These are phyloP conservation scores for Glycine soja DNA, from an alignment of 306 rosid species.

Conservation along the genomic window DNA sequence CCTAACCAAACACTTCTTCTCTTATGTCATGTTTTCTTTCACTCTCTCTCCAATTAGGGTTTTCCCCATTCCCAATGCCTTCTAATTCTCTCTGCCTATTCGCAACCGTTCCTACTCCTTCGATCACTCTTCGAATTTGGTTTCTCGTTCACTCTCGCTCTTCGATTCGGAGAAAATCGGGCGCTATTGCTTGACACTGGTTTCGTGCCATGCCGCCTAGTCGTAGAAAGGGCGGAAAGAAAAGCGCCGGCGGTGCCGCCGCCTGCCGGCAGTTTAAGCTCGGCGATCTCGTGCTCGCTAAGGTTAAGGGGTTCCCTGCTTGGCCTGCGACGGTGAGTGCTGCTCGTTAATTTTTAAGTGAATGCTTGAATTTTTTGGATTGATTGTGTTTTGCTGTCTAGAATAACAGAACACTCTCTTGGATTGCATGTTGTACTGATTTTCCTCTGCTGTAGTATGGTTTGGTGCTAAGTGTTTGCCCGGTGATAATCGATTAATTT, in stretches of 20 bases:
- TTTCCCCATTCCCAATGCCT: slow-evolving; percentile 53
- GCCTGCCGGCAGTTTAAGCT: slow-evolving; percentile 86
- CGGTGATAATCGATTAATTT: not conserved
- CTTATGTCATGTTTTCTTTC: slow-evolving; percentile 8
- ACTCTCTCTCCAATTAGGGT: slow-evolving; percentile 41
- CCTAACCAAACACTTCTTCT: not conserved
- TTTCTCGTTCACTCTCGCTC: not conserved
- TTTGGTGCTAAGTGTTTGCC: slow-evolving; percentile 24
- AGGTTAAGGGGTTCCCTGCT: slow-evolving; percentile 95
- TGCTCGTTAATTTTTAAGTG: not conserved
- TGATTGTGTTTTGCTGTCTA: slow-evolving; percentile 8
- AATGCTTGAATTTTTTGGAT: slow-evolving; percentile 7
- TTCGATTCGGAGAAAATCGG: slow-evolving; percentile 45
- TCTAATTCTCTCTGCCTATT: slow-evolving; percentile 48
- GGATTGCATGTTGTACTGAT: slow-evolving; percentile 44
- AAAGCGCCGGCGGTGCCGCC: slow-evolving; percentile 75
- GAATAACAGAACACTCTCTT: slow-evolving; percentile 24
- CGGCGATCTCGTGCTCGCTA: slow-evolving; percentile 98
- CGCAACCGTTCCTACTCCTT: slow-evolving; percentile 49
- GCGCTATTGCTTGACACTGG: not conserved
- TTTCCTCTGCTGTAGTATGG: slow-evolving; percentile 16
- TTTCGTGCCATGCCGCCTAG: slow-evolving; percentile 74
- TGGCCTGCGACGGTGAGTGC: slow-evolving; percentile 93
- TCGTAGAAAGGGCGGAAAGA: slow-evolving; percentile 73
- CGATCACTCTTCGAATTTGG: slow-evolving; percentile 56